Evolutionary conservation across 345 rosid genomes (phyloP), one percentile per base, ranked within the genome.

Genomic region (Angophora floribunda): DNA sequence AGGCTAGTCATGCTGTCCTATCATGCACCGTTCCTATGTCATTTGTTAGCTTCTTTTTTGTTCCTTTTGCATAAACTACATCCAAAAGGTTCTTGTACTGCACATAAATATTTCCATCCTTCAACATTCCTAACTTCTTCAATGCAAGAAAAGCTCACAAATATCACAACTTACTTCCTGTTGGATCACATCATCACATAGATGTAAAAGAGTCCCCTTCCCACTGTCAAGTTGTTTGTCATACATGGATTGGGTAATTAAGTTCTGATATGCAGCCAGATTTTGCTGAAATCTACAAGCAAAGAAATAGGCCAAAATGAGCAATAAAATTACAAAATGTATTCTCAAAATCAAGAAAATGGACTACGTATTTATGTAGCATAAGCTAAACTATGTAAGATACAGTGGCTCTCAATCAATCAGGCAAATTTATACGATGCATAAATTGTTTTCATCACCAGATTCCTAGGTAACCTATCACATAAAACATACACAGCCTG

Each of bases 151-250:
- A 44, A 80, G 49, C 50, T 87, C 86, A 88, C 21, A 53, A 67
- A 86, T 53, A 57, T n/a, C 24, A 47, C 52, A 67, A 93, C 96
- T 90, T 92, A 98, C 99, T 95, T 98, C 99, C 94, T 98, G 99
- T 88, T 98, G 99, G 92, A 98, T 95, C 86, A 97, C 99, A 87
- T 98, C 99, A 87, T 98, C 99, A 52, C 99, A 98, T 90, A 98
- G 91, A 91, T 98, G 99, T 89, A 98, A 94, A 79, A 98, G 96
- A 30, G 99, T 98, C 79, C 99, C 99, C 93, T 84, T 95, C 90
- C 99, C 99, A 90, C 99, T 98, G 89, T 97, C 99, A 57, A 98
- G 94, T 88, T 97, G 99, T 89, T 98, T 98, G 90, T 98, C 98
- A 89, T 97, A 98, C 98, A 97, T 95, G 86, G 99, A 98, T 90